Conservation (phyloP, 208 protist species). For the Leishmania mexicana region DNA sequence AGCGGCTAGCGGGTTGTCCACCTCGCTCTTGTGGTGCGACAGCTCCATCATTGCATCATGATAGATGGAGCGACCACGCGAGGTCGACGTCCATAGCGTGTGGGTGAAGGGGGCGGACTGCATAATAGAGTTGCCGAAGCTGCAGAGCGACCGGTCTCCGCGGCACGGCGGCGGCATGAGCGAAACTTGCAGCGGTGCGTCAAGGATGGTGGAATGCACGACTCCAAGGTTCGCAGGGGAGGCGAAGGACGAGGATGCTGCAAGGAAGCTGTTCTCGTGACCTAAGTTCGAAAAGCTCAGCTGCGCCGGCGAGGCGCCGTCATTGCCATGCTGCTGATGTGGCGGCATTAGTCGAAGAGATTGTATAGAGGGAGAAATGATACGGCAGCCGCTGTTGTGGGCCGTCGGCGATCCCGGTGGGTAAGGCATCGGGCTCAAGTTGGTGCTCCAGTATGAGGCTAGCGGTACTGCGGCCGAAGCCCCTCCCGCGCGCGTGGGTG, state of each 20-base stretch:
- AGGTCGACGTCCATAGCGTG: constrained; percentile 6
- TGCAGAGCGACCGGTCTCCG: constrained; percentile 20
- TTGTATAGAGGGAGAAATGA: constrained; percentile 16
- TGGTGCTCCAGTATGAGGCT: constrained; percentile 34
- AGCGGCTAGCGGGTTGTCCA: constrained; percentile 16
- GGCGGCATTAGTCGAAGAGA: constrained; percentile 15
- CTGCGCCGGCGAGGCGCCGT: constrained; percentile 22
- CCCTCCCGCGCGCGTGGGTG: constrained; percentile 11
- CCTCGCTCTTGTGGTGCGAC: constrained; percentile 18
- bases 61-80: constrained; percentile 30
- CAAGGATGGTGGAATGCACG: constrained; percentile 30
- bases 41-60: constrained; percentile 24
- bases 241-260: not conserved
- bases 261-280: constrained; percentile 20
- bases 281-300: constrained; percentile 25
- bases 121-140: constrained; percentile 33
- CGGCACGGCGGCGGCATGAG: constrained; percentile 24
- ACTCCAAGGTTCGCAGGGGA: constrained; percentile 7
- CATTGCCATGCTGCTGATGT: constrained; percentile 11
- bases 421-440: constrained; percentile 9
- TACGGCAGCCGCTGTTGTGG: constrained; percentile 13
- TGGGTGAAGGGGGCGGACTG: constrained; percentile 25
- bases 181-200: constrained; percentile 34
- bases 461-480: constrained; percentile 1
- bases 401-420: constrained; percentile 22